Evolutionary conservation across 805 yeast genomes (phyloP).

Genomic region (Suhomyces pyralidae): DNA sequence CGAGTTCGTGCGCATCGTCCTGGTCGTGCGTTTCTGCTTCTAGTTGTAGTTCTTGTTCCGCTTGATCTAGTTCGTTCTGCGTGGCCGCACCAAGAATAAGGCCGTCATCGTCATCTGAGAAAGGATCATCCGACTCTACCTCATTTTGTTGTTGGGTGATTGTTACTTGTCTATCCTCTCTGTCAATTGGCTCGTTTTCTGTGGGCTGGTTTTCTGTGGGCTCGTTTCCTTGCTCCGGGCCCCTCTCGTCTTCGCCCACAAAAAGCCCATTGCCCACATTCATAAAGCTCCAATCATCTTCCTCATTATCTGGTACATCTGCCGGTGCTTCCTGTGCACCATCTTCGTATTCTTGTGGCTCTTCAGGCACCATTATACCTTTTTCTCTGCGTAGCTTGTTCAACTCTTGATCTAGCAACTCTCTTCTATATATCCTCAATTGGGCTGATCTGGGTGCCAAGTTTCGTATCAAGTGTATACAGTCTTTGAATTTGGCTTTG

Average conservation of each 20-base stretch:
- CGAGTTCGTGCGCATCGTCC: slow-evolving; percentile 29
- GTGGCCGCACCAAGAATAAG: neutral
- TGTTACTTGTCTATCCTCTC: neutral
- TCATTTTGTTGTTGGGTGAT: neutral
- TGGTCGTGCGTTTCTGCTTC: neutral
- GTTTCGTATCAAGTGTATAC: slow-evolving; percentile 50
- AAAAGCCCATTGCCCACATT: slow-evolving; percentile 11
- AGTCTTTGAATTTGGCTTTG: slow-evolving; percentile 72
- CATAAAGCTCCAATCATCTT: slow-evolving; percentile 34
- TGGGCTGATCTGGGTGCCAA: slow-evolving; percentile 45
- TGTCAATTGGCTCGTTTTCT: neutral
- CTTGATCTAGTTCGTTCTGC: neutral
- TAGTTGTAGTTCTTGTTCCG: neutral
- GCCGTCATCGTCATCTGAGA: slow-evolving; percentile 23
- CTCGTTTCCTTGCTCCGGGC: neutral
- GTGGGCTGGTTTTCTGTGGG: neutral
- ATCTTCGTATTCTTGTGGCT: neutral
- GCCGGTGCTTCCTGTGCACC: neutral
- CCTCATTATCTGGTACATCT: slow-evolving; percentile 12
- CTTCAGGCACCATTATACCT: slow-evolving; percentile 7
- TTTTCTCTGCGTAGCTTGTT: slow-evolving; percentile 15
- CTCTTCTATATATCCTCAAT: slow-evolving; percentile 29
- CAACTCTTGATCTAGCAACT: slow-evolving; percentile 26
- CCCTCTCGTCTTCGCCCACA: slow-evolving; percentile 10
- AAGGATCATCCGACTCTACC: slow-evolving; percentile 16